These are phyloP conservation scores for Pulicaria dysenterica DNA, from an alignment of 129 eudicot species.

Conservation along the genomic window DNA sequence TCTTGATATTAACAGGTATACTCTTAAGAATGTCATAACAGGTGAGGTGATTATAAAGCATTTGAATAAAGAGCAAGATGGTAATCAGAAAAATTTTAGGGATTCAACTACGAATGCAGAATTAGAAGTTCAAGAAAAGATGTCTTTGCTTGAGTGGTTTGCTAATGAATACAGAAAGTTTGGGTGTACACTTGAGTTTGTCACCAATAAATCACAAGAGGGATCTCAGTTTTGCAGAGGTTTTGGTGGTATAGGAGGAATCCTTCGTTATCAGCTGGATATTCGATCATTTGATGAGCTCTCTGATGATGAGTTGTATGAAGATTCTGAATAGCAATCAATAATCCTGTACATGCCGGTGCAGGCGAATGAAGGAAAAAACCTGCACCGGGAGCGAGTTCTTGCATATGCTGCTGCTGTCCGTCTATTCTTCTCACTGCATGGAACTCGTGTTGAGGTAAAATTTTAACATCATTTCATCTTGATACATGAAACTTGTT, in stretches of 20 bases:
- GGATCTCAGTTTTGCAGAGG: slow-evolving; percentile 50
- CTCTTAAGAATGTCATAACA: slow-evolving; percentile 32
- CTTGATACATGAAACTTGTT: background rate
- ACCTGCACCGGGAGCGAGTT: slow-evolving; percentile 35
- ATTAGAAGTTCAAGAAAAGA: slow-evolving; percentile 41
- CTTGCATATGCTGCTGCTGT: slow-evolving; percentile 19
- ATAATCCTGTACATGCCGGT: slow-evolving; percentile 31
- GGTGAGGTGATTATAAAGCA: slow-evolving; percentile 41
- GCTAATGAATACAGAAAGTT: slow-evolving; percentile 44
- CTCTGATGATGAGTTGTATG: slow-evolving; percentile 41
- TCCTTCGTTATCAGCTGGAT: slow-evolving; percentile 43
- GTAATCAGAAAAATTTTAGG: slow-evolving; percentile 38
- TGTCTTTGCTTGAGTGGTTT: slow-evolving; percentile 44
- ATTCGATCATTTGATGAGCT: slow-evolving; percentile 43
- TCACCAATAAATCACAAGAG: slow-evolving; percentile 45
- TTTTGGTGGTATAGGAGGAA: slow-evolving; percentile 48
- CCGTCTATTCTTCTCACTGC: slow-evolving; percentile 8
- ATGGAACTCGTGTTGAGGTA: slow-evolving; percentile 27
- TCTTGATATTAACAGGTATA: slow-evolving; percentile 41
- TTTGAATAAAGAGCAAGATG: slow-evolving; percentile 37
- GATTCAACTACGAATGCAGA: slow-evolving; percentile 38
- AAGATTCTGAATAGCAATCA: slow-evolving; percentile 43
- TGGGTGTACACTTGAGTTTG: slow-evolving; percentile 44
- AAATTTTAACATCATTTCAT: background rate
- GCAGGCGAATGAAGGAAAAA: slow-evolving; percentile 19